Base-by-base conservation (phyloP, 2,329 filamentous ascomycete species). In the Penicillium sp. region DNA sequence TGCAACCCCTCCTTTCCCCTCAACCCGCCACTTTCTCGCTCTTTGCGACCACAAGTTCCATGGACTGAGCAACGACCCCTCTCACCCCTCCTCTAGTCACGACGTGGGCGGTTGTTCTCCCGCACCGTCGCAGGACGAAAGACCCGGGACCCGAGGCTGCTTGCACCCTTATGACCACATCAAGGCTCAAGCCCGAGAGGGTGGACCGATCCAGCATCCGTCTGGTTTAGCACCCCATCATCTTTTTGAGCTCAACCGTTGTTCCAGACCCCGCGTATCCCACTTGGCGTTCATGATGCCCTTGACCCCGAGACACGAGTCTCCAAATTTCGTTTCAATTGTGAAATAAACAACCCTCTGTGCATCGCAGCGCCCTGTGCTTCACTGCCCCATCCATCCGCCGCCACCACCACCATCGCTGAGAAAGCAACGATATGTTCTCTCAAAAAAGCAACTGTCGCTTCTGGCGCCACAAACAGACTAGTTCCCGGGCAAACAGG, bases 261-360 rank as follows among this genome's bases (percentile, higher is more conserved):
- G 66, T 66, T 68, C 65, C 65, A 68, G 62, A 61, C 60, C 58
- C 35, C 35, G 35, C 35, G 35, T 38, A 38, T 38, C 15, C 7
- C 35, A 21, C 35, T 38, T 13, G 35, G 35, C 9, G 15, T 48
- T 54, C 29, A 58, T 5, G 21, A 11, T 38, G 17, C 9, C 38
- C 19, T 44, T 23, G 19, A 49, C 49, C 44, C 35, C 26, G 38
- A 51, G 44, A 60, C 31, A 55, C 17, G 23, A 38, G 35, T 11
- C 4, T 11, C 7, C 15, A 17, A 17, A 13, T 23, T 21, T 38
- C 13, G n/a, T 26, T 9, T 17, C 38, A 45, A 26, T 23, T 21
- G 8, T 26, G n/a, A 21, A 26, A 26, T 13, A n/a, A 48, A 38
- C 8, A 4, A 38, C 35, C 35, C 9, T 13, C 35, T 4, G 7